A percentile compares a stretch with the other conserved stretches of the same genome.
These are phyloP conservation scores for Neocallimastix lanati DNA, from an alignment of 192 early-diverging fungal genomes.

Conservation along the genomic window DNA sequence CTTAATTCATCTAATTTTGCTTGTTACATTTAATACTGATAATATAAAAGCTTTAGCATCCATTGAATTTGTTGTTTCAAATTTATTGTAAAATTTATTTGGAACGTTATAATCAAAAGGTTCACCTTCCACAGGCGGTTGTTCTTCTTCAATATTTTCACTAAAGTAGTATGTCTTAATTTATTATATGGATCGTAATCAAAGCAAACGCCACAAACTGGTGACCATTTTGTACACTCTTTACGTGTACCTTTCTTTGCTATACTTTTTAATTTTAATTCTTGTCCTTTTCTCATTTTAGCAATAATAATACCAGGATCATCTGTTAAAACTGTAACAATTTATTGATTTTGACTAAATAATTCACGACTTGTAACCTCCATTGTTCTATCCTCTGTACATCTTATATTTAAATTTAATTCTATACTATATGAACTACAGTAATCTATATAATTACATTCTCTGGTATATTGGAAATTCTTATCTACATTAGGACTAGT, in stretches of 20 bases:
- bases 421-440: slow-evolving; percentile 53
- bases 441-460: slow-evolving; percentile 22
- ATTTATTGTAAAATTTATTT: slow-evolving; percentile 52
- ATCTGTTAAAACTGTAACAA: slow-evolving; percentile 26
- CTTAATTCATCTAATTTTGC: slow-evolving; percentile 14
- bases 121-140: slow-evolving; percentile 12
- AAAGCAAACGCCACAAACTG: slow-evolving; percentile 55
- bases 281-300: slow-evolving; percentile 82
- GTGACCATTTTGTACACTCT: slow-evolving; percentile 95
- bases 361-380: slow-evolving; percentile 71
- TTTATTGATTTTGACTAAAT: slow-evolving; percentile 16
- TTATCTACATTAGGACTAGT: slow-evolving; percentile 52
- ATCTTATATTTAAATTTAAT: slow-evolving; percentile 66
- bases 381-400: slow-evolving; percentile 53
- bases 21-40: slow-evolving; percentile 11
- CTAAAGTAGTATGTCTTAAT: slow-evolving; percentile 47
- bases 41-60: slow-evolving; percentile 20
- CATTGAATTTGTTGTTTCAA: slow-evolving; percentile 36
- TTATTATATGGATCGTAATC: slow-evolving; percentile 97
- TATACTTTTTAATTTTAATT: slow-evolving; percentile 71
- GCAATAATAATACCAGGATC: slow-evolving; percentile 62
- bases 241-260: slow-evolving; percentile 95
- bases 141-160: slow-evolving; percentile 15
- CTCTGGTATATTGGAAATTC: slow-evolving; percentile 58
- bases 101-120: slow-evolving; percentile 65